Evolutionary conservation across 2,329 filamentous ascomycete genomes (phyloP).

Genomic region (Colletotrichum paranaense): DNA sequence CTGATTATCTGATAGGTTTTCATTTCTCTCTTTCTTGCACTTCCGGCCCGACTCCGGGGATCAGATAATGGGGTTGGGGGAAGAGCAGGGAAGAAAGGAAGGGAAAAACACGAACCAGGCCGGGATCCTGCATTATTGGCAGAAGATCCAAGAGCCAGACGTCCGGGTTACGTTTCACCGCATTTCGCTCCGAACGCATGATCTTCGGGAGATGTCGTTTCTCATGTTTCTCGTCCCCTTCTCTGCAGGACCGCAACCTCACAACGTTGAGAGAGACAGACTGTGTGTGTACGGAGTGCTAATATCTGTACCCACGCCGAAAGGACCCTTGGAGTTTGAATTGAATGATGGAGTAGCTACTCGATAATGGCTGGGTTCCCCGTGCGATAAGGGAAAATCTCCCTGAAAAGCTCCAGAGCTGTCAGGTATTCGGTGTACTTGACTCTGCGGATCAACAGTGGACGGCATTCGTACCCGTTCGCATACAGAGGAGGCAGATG

Average conservation of each 20-base stretch:
- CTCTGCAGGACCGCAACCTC: background rate
- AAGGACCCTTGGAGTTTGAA: background rate
- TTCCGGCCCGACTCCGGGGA: background rate
- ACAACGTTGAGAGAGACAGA: background rate
- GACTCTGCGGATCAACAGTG: background rate
- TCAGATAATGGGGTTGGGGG: background rate
- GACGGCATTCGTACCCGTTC: background rate
- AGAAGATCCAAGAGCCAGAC: slow-evolving; percentile 20
- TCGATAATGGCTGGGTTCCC: background rate
- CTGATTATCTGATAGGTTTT: background rate
- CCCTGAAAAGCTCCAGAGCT: background rate
- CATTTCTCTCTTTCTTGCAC: background rate
- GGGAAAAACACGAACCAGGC: background rate
- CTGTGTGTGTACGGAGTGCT: background rate
- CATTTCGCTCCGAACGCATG: slow-evolving; percentile 23
- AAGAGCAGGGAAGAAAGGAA: background rate
- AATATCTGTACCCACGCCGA: background rate
- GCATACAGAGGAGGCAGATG: background rate
- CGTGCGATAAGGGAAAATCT: background rate
- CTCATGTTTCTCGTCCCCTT: background rate
- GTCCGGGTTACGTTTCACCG: slow-evolving; percentile 26
- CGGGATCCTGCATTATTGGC: background rate
- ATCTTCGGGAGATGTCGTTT: background rate
- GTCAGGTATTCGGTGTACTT: background rate
- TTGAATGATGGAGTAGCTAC: background rate